Percentiles rank a stretch among this genome's conserved stretches.
Conservation (phyloP, 148 eudicot genomes). For the Pharnaceum exiguum region DNA sequence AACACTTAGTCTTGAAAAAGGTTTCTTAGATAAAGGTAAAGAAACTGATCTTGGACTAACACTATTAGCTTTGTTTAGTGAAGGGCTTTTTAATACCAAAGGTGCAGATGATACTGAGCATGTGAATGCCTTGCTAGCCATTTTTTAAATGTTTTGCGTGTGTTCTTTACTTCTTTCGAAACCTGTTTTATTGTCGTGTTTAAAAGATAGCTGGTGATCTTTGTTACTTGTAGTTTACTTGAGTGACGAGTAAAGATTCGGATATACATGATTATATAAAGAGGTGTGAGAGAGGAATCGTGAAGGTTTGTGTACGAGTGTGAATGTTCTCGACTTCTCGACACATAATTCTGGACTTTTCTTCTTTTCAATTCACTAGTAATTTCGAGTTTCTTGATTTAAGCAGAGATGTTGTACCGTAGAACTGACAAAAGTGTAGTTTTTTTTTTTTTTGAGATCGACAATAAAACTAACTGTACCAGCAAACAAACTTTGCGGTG, state of each 20-base stretch:
- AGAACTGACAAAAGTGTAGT: too few species aligned
- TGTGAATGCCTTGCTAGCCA: slow-evolving; percentile 28
- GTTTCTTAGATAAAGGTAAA: slow-evolving; percentile 13
- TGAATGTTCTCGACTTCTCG: too few species aligned
- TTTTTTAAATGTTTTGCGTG: not conserved
- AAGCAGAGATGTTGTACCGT: too few species aligned
- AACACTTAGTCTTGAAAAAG: not conserved
- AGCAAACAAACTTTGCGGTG: too few species aligned
- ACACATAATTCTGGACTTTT: too few species aligned
- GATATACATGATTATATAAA: too few species aligned
- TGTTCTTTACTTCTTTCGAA: not conserved
- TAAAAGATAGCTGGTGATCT: not conserved
- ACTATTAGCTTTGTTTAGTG: not conserved
- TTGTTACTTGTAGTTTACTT: too few species aligned
- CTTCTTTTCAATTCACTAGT: too few species aligned
- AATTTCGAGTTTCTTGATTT: slow-evolving; percentile 18
- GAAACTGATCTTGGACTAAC: slow-evolving; percentile 23
- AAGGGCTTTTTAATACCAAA: slow-evolving; percentile 14
- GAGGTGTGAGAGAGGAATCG: not conserved
- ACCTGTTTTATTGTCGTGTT: not conserved
- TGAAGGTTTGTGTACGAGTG: slow-evolving; percentile 14
- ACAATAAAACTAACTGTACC: too few species aligned
- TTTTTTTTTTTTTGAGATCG: too few species aligned
- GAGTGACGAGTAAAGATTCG: not conserved
- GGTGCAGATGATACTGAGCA: slow-evolving; percentile 24